Base-by-base conservation (phyloP, 2,329 filamentous ascomycete genomes). In the Peltaster fructicola region DNA sequence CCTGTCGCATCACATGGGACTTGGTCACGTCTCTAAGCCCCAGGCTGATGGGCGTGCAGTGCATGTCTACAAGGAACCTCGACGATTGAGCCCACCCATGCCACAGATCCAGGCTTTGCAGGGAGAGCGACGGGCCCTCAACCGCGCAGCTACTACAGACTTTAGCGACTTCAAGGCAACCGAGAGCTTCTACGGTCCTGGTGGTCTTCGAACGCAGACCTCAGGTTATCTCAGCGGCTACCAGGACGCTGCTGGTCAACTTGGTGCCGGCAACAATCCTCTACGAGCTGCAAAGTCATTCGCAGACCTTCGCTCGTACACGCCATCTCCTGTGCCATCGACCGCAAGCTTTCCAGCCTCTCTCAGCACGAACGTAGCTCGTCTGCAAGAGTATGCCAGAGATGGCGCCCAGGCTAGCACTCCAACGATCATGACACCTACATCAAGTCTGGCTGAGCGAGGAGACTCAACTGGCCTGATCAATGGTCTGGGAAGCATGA, bases 231-330 rank as follows among this genome's bases (percentile, higher is more conserved):
- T 95, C 17, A 78, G 84, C 8, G 56, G 56, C 45, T 71, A 88
- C 30, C 72, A 84, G n/a, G 80, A 80, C 37, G 84, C 80, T 44
- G 44, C 56, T 21, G 54, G 55, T 35, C 64, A 64, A 24, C 60
- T 73, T 30, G 72, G 73, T 15, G 68, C 77, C 23, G 75, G 62
- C 29, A 68, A 80, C 46, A 85, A 85, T 43, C 22, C 22, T 19
- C 68, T 98, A 17, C 75, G 88, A 20, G 80, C 80, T 14, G 88
- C 85, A 33, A 95, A 95, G 60, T 95, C 85, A 24, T 93, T 93
- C 48, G 88, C 85, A 17, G 88, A 98, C 47, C 59, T 98, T 35
- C 77, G 85, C 36, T 91, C 84, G 1, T 92, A 90, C 54, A 93
- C 84, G 9, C 85, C 85, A 7, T 95, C 85, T 39, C 85, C 88